A percentile compares a stretch with the other conserved stretches of the same genome.
These are phyloP conservation scores for Microascus cirrosus DNA, from an alignment of 2,329 filamentous ascomycete species.

Conservation along the genomic window DNA sequence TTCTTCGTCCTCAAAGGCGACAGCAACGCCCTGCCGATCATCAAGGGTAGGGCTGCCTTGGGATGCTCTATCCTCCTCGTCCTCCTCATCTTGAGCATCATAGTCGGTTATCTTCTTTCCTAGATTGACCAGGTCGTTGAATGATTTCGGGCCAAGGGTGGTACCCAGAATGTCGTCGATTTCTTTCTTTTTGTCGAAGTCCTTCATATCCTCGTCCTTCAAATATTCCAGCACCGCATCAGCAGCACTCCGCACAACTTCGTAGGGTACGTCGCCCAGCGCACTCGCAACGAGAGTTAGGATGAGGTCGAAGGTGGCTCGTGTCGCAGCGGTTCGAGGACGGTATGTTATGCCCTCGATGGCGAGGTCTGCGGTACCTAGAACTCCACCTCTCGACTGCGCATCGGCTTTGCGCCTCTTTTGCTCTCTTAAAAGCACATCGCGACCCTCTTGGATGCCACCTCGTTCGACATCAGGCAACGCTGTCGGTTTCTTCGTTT, in stretches of 20 bases:
- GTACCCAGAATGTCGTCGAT: slow-evolving; percentile 87
- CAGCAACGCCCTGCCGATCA: slow-evolving; percentile 90
- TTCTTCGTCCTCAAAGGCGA: slow-evolving; percentile 87
- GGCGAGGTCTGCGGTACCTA: slow-evolving; percentile 75
- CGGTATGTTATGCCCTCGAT: slow-evolving; percentile 89
- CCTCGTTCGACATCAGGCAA: slow-evolving; percentile 65
- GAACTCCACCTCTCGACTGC: slow-evolving; percentile 63
- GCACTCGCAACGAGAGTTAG: slow-evolving; percentile 80
- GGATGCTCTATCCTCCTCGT: slow-evolving; percentile 59
- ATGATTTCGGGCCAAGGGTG: slow-evolving; percentile 75
- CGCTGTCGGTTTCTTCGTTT: slow-evolving; percentile 63
- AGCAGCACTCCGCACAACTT: slow-evolving; percentile 85
- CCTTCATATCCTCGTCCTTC: slow-evolving; percentile 92
- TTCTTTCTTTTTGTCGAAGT: slow-evolving; percentile 97
- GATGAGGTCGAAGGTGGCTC: slow-evolving; percentile 89
- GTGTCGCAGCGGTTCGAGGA: slow-evolving; percentile 80
- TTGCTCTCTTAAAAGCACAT: slow-evolving; percentile 74
- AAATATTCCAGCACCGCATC: slow-evolving; percentile 84
- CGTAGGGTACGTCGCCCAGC: slow-evolving; percentile 85
- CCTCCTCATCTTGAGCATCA: slow-evolving; percentile 90
- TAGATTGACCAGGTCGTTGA: slow-evolving; percentile 92
- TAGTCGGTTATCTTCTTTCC: slow-evolving; percentile 99
- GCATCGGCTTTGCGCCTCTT: slow-evolving; percentile 73
- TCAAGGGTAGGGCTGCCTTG: slow-evolving; percentile 60
- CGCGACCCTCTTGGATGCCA: slow-evolving; percentile 66